Evolutionary conservation across 1,139 yeast genomes (phyloP).

Genomic region (Magnusiomyces tetraspermus): DNA sequence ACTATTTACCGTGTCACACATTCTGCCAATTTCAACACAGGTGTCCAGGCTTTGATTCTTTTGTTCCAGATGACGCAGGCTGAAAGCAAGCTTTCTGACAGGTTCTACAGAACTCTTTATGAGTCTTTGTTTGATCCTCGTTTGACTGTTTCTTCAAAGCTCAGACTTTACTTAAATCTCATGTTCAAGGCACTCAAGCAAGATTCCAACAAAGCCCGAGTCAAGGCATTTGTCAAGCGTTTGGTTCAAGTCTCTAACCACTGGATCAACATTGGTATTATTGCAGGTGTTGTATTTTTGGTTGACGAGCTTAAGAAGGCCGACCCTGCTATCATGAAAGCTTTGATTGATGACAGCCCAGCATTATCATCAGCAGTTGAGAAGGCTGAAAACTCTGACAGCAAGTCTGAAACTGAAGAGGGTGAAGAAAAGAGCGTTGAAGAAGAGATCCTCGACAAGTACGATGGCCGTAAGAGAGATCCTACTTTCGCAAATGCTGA

Average conservation of each 20-base stretch:
- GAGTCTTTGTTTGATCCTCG: conserved; percentile 85
- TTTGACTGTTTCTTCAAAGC: conserved; percentile 72
- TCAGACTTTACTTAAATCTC: conserved; percentile 69
- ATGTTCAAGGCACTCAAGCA: conserved; percentile 73
- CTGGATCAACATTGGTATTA: conserved; percentile 83
- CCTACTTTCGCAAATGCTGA: conserved; percentile 82
- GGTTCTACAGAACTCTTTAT: conserved; percentile 81
- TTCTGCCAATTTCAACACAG: conserved; percentile 87
- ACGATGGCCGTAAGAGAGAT: conserved; percentile 85
- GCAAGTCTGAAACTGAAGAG: conserved; percentile 4
- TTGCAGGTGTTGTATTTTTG: conserved; percentile 80
- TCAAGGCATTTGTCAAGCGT: conserved; percentile 85
- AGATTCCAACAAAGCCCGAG: conserved; percentile 57
- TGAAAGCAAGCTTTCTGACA: conserved; percentile 38
- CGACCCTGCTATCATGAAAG: conserved; percentile 43
- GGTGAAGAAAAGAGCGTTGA: conserved; percentile 24
- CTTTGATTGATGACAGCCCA: conserved; percentile 27
- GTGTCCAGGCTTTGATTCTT: conserved; percentile 83
- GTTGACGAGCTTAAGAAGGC: conserved; percentile 55
- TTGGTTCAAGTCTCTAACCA: conserved; percentile 73
- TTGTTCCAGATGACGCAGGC: conserved; percentile 56
- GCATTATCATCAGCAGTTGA: neutral
- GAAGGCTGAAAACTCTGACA: neutral
- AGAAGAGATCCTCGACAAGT: conserved; percentile 31
- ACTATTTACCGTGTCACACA: conserved; percentile 86